These are phyloP conservation scores for Halocafeteria seosinensis DNA, from an alignment of 108 stramenopile genomes.

Conservation along the genomic window DNA sequence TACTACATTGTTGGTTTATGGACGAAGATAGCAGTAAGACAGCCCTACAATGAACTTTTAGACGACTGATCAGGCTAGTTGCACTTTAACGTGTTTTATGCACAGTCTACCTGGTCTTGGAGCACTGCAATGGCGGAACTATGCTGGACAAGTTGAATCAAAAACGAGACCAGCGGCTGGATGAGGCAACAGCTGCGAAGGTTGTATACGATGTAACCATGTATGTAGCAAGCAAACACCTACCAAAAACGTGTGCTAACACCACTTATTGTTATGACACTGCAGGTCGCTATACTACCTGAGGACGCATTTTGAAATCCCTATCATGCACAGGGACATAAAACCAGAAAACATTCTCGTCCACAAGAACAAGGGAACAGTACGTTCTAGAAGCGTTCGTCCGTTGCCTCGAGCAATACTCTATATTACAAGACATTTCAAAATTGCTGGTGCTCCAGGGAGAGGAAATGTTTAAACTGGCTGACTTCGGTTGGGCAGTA, in stretches of 20 bases:
- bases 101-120: slow-evolving; percentile 24
- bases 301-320: neutral
- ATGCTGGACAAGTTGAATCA: slow-evolving; percentile 12
- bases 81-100: neutral
- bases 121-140: slow-evolving; percentile 22
- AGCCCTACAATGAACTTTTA: neutral
- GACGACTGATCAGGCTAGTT: neutral
- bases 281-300: slow-evolving; percentile 15
- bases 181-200: neutral
- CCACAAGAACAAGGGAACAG: slow-evolving; percentile 14
- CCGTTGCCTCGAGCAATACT: too few species aligned
- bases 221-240: too few species aligned
- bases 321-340: slow-evolving; percentile 46
- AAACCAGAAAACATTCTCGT: slow-evolving; percentile 51
- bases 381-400: neutral
- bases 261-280: neutral
- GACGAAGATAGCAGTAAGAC: slow-evolving; percentile 10
- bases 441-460: too few species aligned
- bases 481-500: slow-evolving; percentile 92
- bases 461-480: slow-evolving; percentile 59
- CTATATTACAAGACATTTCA: too few species aligned
- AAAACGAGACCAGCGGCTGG: neutral
- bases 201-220: too few species aligned
- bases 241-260: too few species aligned
- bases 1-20: slow-evolving; percentile 23